Percentiles rank a stretch among this genome's conserved stretches.
Evolutionary conservation across 164 flowering plant genomes (phyloP).

Genomic region (Taxillus chinensis): DNA sequence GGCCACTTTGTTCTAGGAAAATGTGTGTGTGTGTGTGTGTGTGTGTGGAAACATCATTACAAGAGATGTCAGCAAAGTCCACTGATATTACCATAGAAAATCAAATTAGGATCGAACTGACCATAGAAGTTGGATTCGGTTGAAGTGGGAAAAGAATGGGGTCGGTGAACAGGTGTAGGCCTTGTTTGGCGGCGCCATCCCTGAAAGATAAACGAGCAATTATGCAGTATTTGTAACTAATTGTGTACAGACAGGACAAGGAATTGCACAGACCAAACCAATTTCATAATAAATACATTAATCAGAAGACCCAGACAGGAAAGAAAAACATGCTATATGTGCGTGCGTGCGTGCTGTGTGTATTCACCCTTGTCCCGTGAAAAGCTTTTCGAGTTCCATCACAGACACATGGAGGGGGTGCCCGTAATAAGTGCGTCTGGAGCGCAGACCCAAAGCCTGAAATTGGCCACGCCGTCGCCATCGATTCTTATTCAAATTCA

Average conservation of each 20-base stretch:
- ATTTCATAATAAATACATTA: neutral
- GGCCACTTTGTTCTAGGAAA: slow-evolving; percentile 4
- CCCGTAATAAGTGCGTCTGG: too few species aligned
- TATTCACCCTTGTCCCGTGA: neutral
- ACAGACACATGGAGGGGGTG: too few species aligned
- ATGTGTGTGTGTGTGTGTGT: too few species aligned
- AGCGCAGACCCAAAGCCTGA: too few species aligned
- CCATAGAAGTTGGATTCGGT: slow-evolving; percentile 10
- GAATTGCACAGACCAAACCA: neutral
- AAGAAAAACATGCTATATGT: neutral
- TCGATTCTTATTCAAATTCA: too few species aligned
- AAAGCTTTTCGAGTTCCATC: too few species aligned
- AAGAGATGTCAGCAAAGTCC: neutral
- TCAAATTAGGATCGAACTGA: neutral
- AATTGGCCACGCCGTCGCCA: too few species aligned
- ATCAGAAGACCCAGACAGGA: neutral
- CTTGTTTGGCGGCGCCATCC: slow-evolving; percentile 10
- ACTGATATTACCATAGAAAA: neutral
- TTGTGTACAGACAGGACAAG: neutral
- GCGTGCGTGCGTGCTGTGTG: neutral
- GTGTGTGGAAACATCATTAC: neutral
- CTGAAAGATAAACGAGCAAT: slow-evolving; percentile 1
- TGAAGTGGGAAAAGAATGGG: neutral
- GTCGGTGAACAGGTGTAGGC: slow-evolving; percentile 1
- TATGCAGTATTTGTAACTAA: neutral